A percentile compares a stretch with the other conserved stretches of the same genome.
Conservation (phyloP, 2,329 filamentous ascomycete genomes). For the Fusarium lyarnte region DNA sequence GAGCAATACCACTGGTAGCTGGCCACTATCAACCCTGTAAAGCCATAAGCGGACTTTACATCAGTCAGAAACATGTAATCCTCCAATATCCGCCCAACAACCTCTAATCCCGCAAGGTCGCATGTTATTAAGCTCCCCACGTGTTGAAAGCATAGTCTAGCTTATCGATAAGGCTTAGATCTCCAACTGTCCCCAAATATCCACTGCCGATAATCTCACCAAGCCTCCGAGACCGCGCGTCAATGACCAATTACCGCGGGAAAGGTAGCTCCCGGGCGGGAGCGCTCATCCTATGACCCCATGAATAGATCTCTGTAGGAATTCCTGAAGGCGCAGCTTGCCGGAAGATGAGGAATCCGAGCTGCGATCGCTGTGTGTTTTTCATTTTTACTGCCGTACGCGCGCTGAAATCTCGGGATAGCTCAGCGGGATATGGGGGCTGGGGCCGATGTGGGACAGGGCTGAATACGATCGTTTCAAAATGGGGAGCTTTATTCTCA, state of each 20-base stretch:
- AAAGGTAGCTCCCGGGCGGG: neutral
- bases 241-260: neutral
- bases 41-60: neutral
- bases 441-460: slow-evolving; percentile 6
- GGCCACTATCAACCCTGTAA: neutral
- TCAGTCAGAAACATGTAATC: neutral
- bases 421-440: neutral
- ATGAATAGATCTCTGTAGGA: neutral
- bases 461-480: slow-evolving; percentile 14
- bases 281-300: neutral
- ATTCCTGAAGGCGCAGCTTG: slow-evolving; percentile 1
- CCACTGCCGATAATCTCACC: slow-evolving; percentile 23
- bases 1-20: neutral
- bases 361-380: neutral
- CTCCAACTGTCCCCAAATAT: neutral
- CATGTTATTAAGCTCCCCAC: neutral
- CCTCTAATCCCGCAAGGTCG: neutral
- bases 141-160: neutral
- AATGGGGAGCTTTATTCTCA: neutral
- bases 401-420: neutral
- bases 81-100: neutral
- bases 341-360: slow-evolving; percentile 19
- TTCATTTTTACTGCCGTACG: neutral
- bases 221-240: slow-evolving; percentile 33
- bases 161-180: slow-evolving; percentile 25